Percentiles rank a stretch among this genome's conserved stretches.
phyloP scores from a whole-genome alignment of 108 stramenopile species.

The Halocafeteria seosinensis region DNA sequence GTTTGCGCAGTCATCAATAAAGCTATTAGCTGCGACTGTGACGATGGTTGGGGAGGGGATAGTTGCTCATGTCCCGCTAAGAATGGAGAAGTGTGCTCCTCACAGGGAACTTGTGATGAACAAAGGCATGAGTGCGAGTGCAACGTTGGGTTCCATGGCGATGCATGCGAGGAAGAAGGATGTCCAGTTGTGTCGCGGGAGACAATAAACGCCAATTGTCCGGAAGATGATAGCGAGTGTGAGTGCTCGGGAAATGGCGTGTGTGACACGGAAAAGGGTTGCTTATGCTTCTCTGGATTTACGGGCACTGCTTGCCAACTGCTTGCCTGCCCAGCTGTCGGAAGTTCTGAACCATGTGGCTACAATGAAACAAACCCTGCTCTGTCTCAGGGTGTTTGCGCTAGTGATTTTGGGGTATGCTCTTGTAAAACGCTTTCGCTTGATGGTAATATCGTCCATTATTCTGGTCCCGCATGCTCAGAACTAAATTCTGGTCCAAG shows the following conservation, averaged over 20 bases:
- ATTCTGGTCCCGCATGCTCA: not conserved
- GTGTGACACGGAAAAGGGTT: too few species aligned
- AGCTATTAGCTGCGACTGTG: not conserved
- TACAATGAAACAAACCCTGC: too few species aligned
- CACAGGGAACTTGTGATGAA: not conserved
- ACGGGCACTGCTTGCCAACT: not conserved
- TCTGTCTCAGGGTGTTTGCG: not conserved
- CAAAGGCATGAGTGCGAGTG: not conserved
- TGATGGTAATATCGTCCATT: not conserved
- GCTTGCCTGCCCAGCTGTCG: not conserved
- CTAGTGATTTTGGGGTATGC: not conserved
- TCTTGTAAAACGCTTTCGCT: not conserved
- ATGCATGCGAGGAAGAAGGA: not conserved
- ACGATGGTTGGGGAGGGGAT: not conserved
- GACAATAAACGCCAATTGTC: too few species aligned
- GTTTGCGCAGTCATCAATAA: not conserved
- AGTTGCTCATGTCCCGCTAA: not conserved
- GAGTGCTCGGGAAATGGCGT: too few species aligned
- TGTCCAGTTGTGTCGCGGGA: too few species aligned
- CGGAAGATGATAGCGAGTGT: too few species aligned
- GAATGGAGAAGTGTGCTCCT: not conserved
- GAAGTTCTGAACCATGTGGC: too few species aligned
- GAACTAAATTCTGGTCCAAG: not conserved
- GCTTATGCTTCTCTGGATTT: not conserved
- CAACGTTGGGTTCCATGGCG: not conserved